phyloP scores from a whole-genome alignment of 2,329 filamentous ascomycete genomes.

The Sphaceloma murrayae region DNA sequence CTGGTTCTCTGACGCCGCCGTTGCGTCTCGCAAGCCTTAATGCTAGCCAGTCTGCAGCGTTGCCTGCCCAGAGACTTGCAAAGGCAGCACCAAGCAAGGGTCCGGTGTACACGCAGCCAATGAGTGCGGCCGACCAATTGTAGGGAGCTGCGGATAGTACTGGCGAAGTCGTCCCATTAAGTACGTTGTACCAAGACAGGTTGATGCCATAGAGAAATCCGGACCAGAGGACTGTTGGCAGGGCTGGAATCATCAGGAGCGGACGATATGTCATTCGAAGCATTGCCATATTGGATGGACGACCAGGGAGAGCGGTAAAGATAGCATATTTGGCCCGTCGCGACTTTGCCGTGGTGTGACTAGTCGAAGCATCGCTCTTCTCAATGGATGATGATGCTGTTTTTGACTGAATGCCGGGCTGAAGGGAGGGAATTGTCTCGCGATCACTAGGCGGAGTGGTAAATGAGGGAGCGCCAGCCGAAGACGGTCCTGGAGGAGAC shows the following conservation, averaged over 20 bases:
- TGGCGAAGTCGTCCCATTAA: slow-evolving; percentile 18
- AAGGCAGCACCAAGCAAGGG: slow-evolving; percentile 26
- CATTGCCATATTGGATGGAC: slow-evolving; percentile 21
- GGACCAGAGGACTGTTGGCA: slow-evolving; percentile 17
- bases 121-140: slow-evolving; percentile 28
- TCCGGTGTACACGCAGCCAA: slow-evolving; percentile 29
- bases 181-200: slow-evolving; percentile 18
- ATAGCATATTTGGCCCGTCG: slow-evolving; percentile 22
- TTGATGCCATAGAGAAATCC: slow-evolving; percentile 19
- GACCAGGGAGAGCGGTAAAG: slow-evolving; percentile 19
- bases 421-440: too few relatives aligned
- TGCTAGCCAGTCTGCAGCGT: slow-evolving; percentile 27
- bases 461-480: too few relatives aligned
- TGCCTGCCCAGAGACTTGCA: slow-evolving; percentile 29
- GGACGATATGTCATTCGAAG: slow-evolving; percentile 20
- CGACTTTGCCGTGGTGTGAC: background rate
- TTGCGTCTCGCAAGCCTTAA: slow-evolving; percentile 22
- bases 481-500: too few relatives aligned
- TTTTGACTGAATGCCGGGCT: too few relatives aligned
- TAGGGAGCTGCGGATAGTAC: slow-evolving; percentile 27
- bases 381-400: too few relatives aligned
- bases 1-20: slow-evolving; percentile 22
- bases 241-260: slow-evolving; percentile 18
- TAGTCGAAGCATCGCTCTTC: background rate
- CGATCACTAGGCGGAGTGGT: too few relatives aligned